These are phyloP conservation scores for Metarhizium humberi DNA, from an alignment of 2,329 filamentous ascomycete genomes.

Conservation along the genomic window DNA sequence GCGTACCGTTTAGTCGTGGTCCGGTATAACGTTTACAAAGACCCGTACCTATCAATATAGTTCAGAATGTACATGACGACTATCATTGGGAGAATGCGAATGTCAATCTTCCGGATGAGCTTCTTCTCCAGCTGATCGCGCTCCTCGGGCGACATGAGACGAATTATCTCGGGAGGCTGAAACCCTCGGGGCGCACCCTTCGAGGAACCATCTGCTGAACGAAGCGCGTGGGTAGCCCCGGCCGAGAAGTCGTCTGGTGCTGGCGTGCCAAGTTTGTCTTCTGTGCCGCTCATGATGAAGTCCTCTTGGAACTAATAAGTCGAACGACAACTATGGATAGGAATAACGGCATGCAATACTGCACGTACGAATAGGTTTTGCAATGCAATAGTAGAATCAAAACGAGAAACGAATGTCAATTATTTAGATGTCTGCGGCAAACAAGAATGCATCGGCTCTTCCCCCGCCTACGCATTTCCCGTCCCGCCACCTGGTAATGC, in stretches of 20 bases:
- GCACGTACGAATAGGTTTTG: not conserved
- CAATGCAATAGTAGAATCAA: not conserved
- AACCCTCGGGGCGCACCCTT: not conserved
- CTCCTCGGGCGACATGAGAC: slow-evolving; percentile 1
- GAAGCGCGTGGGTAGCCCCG: not conserved
- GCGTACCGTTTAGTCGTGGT: not conserved
- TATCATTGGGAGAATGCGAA: slow-evolving; percentile 19
- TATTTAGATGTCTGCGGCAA: not conserved
- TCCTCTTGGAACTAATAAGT: not conserved
- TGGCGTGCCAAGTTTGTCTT: not conserved
- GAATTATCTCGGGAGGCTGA: slow-evolving; percentile 1
- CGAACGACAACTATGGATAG: not conserved
- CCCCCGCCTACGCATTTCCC: not conserved
- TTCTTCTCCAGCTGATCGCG: slow-evolving; percentile 7
- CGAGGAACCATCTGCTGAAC: not conserved
- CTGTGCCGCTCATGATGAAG: not conserved
- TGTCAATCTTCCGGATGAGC: slow-evolving; percentile 19
- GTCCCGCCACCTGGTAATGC: not conserved
- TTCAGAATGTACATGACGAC: slow-evolving; percentile 26
- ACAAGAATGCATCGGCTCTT: not conserved
- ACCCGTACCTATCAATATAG: slow-evolving; percentile 31
- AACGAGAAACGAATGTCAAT: not conserved
- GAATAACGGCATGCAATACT: not conserved
- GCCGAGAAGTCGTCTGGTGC: not conserved
- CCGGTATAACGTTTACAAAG: accelerated